These are phyloP conservation scores for Mycena crocata DNA, from an alignment of 768 basidiomycete genomes.

Conservation along the genomic window DNA sequence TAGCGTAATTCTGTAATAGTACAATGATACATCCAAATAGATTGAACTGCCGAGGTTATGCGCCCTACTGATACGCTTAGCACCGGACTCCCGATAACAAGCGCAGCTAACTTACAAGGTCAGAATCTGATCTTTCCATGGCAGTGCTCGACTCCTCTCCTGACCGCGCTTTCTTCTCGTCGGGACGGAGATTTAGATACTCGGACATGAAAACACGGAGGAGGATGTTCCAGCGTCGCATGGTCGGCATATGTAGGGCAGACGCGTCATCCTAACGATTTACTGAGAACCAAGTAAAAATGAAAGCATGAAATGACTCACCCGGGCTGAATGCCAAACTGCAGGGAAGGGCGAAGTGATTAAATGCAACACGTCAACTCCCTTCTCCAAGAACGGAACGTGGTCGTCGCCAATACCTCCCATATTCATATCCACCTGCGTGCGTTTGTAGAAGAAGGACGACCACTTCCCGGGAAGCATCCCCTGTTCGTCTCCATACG, in stretches of 20 bases:
- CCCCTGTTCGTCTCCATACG: conserved; percentile 53
- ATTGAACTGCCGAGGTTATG: neutral
- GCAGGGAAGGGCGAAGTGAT: conserved; percentile 90
- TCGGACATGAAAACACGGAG: conserved; percentile 90
- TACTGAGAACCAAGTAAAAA: neutral
- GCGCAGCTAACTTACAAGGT: conserved; percentile 58
- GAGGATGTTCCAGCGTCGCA: conserved; percentile 91
- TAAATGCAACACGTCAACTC: conserved; percentile 90
- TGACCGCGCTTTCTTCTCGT: conserved; percentile 45
- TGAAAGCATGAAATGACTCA: conserved; percentile 45
- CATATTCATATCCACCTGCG: conserved; percentile 47
- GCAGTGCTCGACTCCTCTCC: conserved; percentile 35
- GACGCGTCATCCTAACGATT: conserved; percentile 89
- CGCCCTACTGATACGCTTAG: conserved; percentile 24
- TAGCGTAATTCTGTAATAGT: conserved; percentile 25
- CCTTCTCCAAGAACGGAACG: conserved; percentile 84
- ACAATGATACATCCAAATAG: conserved; percentile 18
- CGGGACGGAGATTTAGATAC: conserved; percentile 80
- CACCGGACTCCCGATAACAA: neutral
- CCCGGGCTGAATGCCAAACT: conserved; percentile 88
- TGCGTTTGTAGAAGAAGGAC: conserved; percentile 77
- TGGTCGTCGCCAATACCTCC: conserved; percentile 93
- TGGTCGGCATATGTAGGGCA: conserved; percentile 84
- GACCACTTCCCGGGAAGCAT: conserved; percentile 63
- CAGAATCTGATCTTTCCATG: conserved; percentile 52